Percentiles rank a stretch among this genome's conserved stretches.
phyloP scores from a whole-genome alignment of 352 stramenopile genomes.

The Phytophthora pinifolia region DNA sequence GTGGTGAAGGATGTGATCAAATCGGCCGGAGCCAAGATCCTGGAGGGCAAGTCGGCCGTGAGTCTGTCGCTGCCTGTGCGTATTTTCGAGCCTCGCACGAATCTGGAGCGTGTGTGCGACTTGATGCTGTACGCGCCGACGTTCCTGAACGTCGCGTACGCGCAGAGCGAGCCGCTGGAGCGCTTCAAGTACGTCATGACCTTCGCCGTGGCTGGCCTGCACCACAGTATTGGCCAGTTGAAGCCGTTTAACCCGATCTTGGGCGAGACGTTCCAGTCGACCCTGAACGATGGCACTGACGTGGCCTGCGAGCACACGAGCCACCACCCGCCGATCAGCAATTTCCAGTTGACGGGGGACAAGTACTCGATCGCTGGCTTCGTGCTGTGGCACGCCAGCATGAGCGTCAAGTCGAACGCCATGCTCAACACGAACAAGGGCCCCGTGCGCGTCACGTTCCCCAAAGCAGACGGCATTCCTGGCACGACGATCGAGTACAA shows the following conservation, averaged over 20 bases:
- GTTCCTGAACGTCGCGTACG: constrained; percentile 63
- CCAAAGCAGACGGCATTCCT: constrained; percentile 34
- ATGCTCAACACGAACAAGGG: constrained; percentile 81
- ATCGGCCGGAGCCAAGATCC: constrained; percentile 61
- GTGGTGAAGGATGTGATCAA: constrained; percentile 89
- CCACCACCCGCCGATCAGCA: constrained; percentile 85
- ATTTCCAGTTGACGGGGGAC: constrained; percentile 74
- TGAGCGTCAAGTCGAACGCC: constrained; percentile 87
- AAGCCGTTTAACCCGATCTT: constrained; percentile 89
- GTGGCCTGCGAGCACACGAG: constrained; percentile 85
- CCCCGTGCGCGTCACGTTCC: constrained; percentile 70
- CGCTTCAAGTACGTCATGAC: constrained; percentile 82
- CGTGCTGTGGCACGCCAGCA: constrained; percentile 70
- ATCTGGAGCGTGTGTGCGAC: constrained; percentile 78
- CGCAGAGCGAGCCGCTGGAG: constrained; percentile 64
- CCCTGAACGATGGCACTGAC: constrained; percentile 75
- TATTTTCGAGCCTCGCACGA: constrained; percentile 85
- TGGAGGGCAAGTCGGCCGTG: constrained; percentile 71
- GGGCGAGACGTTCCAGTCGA: constrained; percentile 76
- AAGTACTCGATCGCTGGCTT: constrained; percentile 77
- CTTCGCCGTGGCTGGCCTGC: constrained; percentile 74
- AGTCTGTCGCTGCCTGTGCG: constrained; percentile 84
- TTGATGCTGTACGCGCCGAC: constrained; percentile 82
- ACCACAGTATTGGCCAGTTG: constrained; percentile 78
- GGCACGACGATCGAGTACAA: constrained; percentile 71